Conservation (phyloP, 495 filamentous ascomycete genomes). For the Talaromyces proteolyticus region DNA sequence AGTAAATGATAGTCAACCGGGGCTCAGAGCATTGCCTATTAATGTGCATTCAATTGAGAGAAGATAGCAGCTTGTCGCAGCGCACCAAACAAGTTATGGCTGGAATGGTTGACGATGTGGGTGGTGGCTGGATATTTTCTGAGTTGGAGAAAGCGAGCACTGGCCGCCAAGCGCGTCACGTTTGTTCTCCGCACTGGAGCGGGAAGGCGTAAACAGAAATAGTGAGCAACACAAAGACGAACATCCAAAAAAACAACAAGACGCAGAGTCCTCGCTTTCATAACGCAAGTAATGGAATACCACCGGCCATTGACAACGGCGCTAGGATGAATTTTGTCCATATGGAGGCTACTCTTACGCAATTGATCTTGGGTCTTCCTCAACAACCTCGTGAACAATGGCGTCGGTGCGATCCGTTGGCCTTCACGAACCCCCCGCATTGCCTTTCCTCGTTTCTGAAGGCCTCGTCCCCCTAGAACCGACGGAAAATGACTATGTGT, state of each 20-base stretch:
- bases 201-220: neutral
- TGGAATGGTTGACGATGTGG: too few relatives aligned
- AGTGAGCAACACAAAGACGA: neutral
- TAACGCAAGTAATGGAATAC: too few relatives aligned
- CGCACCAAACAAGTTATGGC: neutral
- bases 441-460: constrained; percentile 80
- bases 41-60: neutral
- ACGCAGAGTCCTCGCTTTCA: too few relatives aligned
- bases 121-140: constrained; percentile 3
- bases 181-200: constrained; percentile 4
- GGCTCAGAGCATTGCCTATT: constrained; percentile 1
- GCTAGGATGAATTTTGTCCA: neutral
- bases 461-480: constrained; percentile 67
- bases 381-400: constrained; percentile 43
- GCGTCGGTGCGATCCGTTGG: constrained; percentile 83
- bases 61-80: neutral
- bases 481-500: constrained; percentile 60
- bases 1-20: constrained; percentile 9
- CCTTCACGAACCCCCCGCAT: constrained; percentile 74
- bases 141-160: constrained; percentile 12
- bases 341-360: neutral
- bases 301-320: too few relatives aligned
- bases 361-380: constrained; percentile 6
- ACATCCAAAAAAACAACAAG: neutral
- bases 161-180: constrained; percentile 17